phyloP scores from a whole-genome alignment of 257 asterid genomes.

The Primulina huaijiensis region DNA sequence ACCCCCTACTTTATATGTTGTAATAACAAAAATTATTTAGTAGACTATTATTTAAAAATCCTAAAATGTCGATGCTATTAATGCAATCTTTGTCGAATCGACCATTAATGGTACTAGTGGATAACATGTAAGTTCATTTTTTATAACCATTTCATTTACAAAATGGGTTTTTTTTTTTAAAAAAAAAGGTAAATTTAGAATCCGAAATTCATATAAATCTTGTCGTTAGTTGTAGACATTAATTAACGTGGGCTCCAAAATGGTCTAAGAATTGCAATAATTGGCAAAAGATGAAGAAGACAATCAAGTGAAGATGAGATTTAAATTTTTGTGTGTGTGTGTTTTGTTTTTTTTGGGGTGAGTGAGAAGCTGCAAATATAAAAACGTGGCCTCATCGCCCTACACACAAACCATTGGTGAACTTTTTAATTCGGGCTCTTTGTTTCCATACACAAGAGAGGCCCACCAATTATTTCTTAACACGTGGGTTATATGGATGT shows the following conservation, averaged over 20 bases:
- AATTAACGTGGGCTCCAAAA: neutral
- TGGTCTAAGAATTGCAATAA: neutral
- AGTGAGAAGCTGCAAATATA: conserved; percentile 10
- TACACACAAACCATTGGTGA: conserved; percentile 1
- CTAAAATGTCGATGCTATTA: too few relatives aligned
- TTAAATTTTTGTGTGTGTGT: conserved; percentile 6
- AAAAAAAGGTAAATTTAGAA: neutral
- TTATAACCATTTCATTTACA: too few relatives aligned
- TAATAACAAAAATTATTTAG: too few relatives aligned
- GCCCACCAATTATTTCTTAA: neutral
- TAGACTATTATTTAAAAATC: too few relatives aligned
- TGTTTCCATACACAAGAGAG: neutral
- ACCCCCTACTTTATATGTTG: too few relatives aligned
- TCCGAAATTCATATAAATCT: too few relatives aligned
- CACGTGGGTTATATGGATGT: conserved; percentile 11
- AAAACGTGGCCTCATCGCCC: conserved; percentile 11
- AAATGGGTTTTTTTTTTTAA: too few relatives aligned
- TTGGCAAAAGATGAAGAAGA: conserved; percentile 22
- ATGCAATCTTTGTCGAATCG: too few relatives aligned
- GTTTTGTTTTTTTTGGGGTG: neutral
- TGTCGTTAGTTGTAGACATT: neutral
- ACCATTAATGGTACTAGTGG: too few relatives aligned
- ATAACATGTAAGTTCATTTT: too few relatives aligned
- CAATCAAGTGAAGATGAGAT: neutral
- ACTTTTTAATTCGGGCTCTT: neutral